A percentile compares a stretch with the other conserved stretches of the same genome.
These are phyloP conservation scores for Didymella keratinophila DNA, from an alignment of 2,329 filamentous ascomycete species.

Conservation along the genomic window DNA sequence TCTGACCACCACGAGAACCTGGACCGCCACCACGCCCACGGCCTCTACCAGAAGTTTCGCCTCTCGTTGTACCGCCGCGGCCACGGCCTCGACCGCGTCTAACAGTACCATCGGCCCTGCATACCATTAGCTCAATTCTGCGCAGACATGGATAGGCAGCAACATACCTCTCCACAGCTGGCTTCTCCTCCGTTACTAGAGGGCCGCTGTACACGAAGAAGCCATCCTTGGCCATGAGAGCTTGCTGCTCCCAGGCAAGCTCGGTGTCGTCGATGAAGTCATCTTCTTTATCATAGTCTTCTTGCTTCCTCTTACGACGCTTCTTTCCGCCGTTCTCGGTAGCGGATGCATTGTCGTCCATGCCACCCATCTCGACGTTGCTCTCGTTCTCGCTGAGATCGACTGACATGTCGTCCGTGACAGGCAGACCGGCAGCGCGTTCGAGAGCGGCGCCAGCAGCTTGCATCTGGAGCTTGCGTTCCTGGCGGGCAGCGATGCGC, in stretches of 20 bases:
- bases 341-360: conserved; percentile 52
- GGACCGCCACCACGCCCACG: conserved; percentile 63
- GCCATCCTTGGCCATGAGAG: conserved; percentile 90
- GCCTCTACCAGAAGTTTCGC: conserved; percentile 51
- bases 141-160: neutral
- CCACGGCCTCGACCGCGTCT: conserved; percentile 70
- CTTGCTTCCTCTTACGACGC: conserved; percentile 78
- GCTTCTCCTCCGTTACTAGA: conserved; percentile 85
- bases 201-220: conserved; percentile 99
- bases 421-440: conserved; percentile 71
- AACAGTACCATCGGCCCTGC: conserved; percentile 74
- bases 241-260: conserved; percentile 92
- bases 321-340: conserved; percentile 68
- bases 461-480: conserved; percentile 85
- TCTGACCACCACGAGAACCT: conserved; percentile 77
- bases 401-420: conserved; percentile 80
- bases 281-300: conserved; percentile 72
- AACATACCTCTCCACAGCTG: conserved; percentile 67
- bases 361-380: conserved; percentile 86
- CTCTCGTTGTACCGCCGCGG: conserved; percentile 57
- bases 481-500: conserved; percentile 84
- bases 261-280: conserved; percentile 89
- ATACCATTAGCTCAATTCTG: conserved; percentile 35
- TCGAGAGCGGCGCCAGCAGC: conserved; percentile 88
- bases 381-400: conserved; percentile 76